Evolutionary conservation across 2,329 filamentous ascomycete genomes (phyloP).

Genomic region (Chaetothyriales sp.): DNA sequence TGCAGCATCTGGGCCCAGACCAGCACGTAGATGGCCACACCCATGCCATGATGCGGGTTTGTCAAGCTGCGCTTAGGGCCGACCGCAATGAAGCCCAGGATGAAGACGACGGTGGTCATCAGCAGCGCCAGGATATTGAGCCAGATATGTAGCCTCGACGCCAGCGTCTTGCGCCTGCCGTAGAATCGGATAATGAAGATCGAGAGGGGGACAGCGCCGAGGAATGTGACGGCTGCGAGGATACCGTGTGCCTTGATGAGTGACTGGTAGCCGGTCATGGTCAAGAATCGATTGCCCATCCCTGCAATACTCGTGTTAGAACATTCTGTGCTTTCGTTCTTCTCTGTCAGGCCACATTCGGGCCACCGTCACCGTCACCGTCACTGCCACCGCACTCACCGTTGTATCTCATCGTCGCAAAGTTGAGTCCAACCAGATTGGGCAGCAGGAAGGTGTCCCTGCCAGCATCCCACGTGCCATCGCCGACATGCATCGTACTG

Average conservation of each 20-base stretch:
- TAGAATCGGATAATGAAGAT: slow-evolving; percentile 48
- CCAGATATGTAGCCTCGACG: slow-evolving; percentile 47
- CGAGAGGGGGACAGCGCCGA: slow-evolving; percentile 43
- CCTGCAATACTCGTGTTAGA: slow-evolving; percentile 25
- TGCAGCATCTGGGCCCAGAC: slow-evolving; percentile 44
- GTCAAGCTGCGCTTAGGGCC: slow-evolving; percentile 44
- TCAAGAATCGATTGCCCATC: slow-evolving; percentile 51
- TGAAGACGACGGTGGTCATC: slow-evolving; percentile 45
- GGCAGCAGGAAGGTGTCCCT: slow-evolving; percentile 50
- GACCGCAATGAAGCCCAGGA: slow-evolving; percentile 49
- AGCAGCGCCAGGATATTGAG: slow-evolving; percentile 46
- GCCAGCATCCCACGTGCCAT: slow-evolving; percentile 50
- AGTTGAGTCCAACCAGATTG: slow-evolving; percentile 49
- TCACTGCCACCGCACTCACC: slow-evolving; percentile 31
- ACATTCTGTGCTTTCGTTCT: not conserved
- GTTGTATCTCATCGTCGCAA: slow-evolving; percentile 53
- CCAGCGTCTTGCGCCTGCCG: slow-evolving; percentile 38
- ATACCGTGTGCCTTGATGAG: slow-evolving; percentile 46
- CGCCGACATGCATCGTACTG: slow-evolving; percentile 47
- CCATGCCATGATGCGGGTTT: slow-evolving; percentile 54
- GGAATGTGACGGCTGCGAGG: slow-evolving; percentile 45
- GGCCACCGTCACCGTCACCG: no score
- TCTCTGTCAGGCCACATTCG: slow-evolving; percentile 1
- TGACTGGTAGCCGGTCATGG: slow-evolving; percentile 42
- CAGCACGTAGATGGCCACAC: slow-evolving; percentile 46